Conservation (phyloP, 495 filamentous ascomycete species). For the Penicillium parvum region DNA sequence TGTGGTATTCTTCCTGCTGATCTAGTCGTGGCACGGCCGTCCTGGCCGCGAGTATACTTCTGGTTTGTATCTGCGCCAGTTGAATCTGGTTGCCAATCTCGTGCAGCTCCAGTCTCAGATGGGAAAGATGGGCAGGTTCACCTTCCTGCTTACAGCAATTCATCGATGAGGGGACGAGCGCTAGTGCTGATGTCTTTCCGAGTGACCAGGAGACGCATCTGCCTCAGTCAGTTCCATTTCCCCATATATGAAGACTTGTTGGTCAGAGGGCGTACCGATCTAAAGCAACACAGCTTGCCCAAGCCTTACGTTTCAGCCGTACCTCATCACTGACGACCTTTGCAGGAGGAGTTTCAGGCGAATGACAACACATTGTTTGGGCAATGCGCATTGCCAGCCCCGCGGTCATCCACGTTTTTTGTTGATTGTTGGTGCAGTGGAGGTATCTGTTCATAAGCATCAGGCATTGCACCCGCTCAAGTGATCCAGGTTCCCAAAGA, state of each 20-base stretch:
- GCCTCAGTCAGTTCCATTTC: conserved; percentile 3
- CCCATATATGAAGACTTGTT: neutral
- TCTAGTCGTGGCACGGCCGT: conserved; percentile 5
- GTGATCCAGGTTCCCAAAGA: conserved; percentile 23
- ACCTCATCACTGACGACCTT: conserved; percentile 4
- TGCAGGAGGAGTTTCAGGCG: neutral
- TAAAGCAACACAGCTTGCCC: conserved; percentile 20
- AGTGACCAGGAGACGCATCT: conserved; percentile 26
- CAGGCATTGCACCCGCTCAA: conserved; percentile 25
- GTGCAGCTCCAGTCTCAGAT: conserved; percentile 9
- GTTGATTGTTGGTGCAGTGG: conserved; percentile 26
- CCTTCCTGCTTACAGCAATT: neutral
- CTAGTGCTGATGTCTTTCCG: conserved; percentile 15
- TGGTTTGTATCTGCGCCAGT: conserved; percentile 19
- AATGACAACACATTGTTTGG: conserved; percentile 20
- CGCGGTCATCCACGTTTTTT: conserved; percentile 30
- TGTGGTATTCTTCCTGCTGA: conserved; percentile 24
- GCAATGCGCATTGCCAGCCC: conserved; percentile 28
- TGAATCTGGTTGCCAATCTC: conserved; percentile 24
- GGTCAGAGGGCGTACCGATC: conserved; percentile 12
- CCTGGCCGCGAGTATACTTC: conserved; percentile 11
- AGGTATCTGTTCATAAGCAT: conserved; percentile 30
- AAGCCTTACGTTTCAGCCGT: conserved; percentile 15
- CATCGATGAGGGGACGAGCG: conserved; percentile 8
- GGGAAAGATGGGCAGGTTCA: neutral